Percentiles rank a stretch among this genome's conserved stretches.
phyloP scores from a whole-genome alignment of 2,329 filamentous ascomycete genomes.

The Verticillium tricorpus region DNA sequence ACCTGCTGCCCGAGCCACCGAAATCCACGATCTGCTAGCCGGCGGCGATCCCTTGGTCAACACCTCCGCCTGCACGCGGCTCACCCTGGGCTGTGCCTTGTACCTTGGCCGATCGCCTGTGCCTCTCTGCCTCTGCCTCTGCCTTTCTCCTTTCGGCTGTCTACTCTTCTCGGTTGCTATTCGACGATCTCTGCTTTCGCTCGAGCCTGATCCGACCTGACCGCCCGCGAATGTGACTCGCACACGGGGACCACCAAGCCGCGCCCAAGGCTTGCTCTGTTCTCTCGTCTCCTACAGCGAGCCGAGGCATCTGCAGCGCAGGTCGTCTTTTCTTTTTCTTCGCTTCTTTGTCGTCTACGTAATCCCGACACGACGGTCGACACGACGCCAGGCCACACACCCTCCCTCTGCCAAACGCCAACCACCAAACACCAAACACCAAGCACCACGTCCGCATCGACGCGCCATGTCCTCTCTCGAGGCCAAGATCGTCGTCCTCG shows the following conservation, averaged over 20 bases:
- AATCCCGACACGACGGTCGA: neutral
- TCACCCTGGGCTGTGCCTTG: too few species aligned
- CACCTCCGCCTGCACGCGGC: neutral
- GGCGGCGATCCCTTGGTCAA: neutral
- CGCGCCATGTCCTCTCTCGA: conserved; percentile 57
- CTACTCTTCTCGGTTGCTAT: too few species aligned
- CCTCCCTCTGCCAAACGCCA: too few species aligned
- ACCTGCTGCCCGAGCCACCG: neutral
- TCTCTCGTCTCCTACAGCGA: neutral
- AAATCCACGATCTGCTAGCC: neutral
- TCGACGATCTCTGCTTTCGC: too few species aligned
- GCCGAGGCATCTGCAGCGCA: neutral
- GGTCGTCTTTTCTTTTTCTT: neutral
- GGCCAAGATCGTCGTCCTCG: conserved; percentile 77
- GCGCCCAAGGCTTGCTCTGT: neutral
- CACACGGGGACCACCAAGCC: neutral
- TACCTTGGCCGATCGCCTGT: too few species aligned
- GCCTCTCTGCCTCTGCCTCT: too few species aligned
- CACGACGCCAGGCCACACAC: too few species aligned
- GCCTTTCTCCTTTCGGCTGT: too few species aligned
- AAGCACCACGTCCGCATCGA: neutral
- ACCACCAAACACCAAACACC: neutral
- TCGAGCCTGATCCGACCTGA: too few species aligned
- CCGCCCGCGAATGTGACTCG: too few species aligned
- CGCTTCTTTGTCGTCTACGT: neutral